Evolutionary conservation across 768 basidiomycete species (phyloP).

Genomic region (Calocybe cyanea): DNA sequence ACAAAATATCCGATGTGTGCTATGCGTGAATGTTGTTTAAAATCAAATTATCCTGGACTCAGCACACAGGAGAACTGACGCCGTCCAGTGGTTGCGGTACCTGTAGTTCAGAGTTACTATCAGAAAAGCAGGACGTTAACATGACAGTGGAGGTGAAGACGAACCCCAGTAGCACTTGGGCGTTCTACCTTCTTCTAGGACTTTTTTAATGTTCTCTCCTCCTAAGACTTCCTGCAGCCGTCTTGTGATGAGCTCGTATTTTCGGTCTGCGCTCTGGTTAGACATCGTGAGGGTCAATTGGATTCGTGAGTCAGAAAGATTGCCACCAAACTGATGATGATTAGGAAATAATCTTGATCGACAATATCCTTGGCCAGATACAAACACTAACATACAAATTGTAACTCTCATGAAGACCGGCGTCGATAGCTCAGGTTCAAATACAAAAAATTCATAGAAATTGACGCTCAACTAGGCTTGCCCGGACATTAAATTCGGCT

Average conservation of each 20-base stretch:
- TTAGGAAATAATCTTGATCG: too few relatives aligned
- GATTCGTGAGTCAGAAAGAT: neutral
- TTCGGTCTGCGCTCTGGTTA: slow-evolving; percentile 37
- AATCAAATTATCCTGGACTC: too few relatives aligned
- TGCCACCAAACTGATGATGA: too few relatives aligned
- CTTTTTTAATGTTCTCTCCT: slow-evolving; percentile 75
- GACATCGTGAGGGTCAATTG: too few relatives aligned
- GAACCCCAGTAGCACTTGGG: slow-evolving; percentile 92
- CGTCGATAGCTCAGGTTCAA: too few relatives aligned
- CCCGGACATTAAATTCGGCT: too few relatives aligned
- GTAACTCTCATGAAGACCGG: too few relatives aligned
- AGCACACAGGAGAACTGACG: slow-evolving; percentile 50
- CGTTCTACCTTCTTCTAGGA: slow-evolving; percentile 70
- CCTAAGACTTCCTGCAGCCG: slow-evolving; percentile 86
- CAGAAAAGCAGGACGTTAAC: slow-evolving; percentile 8
- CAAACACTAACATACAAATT: too few relatives aligned
- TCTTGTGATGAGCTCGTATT: slow-evolving; percentile 81
- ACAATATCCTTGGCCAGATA: too few relatives aligned
- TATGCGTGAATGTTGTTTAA: slow-evolving; percentile 26
- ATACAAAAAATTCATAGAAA: too few relatives aligned
- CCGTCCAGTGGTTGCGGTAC: slow-evolving; percentile 89
- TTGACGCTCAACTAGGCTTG: too few relatives aligned
- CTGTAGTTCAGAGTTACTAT: slow-evolving; percentile 35
- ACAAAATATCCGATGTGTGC: slow-evolving; percentile 99
- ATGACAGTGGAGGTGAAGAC: slow-evolving; percentile 22